Base-by-base conservation (phyloP, 371 early-diverging fungal genomes). In the Zancudomyces culisetae region DNA sequence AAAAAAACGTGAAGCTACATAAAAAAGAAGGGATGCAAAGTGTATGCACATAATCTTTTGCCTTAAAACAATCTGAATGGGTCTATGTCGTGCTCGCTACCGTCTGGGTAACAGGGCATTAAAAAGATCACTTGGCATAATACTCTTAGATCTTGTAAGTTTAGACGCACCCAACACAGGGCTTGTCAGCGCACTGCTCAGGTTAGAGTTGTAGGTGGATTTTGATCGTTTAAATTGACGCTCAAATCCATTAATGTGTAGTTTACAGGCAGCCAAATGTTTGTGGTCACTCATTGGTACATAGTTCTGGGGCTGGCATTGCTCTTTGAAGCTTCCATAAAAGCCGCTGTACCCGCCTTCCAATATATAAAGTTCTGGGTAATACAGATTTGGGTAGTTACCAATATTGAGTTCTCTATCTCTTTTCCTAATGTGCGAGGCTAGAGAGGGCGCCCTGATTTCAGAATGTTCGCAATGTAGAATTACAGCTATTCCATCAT, bases 381-480 rank as follows among this genome's bases (percentile, higher is more conserved):
- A 87, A 50, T 70, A 65, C 48, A 93, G 63, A 3, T 71, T 58
- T 15, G 91, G 91, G 66, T 91, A 91, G 27, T 64, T 59, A n/a
- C 60, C 54, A 35, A 65, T 55, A 58, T 87, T 87, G 54, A 68
- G 58, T 26, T 73, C 66, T 47, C 91, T 76, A 62, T 93, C 94
- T 51, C 73, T 68, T 39, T 75, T 78, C 52, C 94, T 70, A 27
- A 93, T 61, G 51, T 73, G 71, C 30, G 69, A 68, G 0, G 89
- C 90, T 81, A 93, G 78, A 46, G 71, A 69, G 0, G 94, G 94
- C 1, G 80, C 94, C 3, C 94, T 69, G 46, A 85, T 76, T 26
- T 75, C 70, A 19, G 85, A 85, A 63, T 77, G 90, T 68, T 93
- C 94, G 70, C 94, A 93, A 62, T 90, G 87, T 57, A 93, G 78